A percentile compares a stretch with the other conserved stretches of the same genome.
Evolutionary conservation across 345 rosid genomes (phyloP).

Genomic region (Salix suchowensis): DNA sequence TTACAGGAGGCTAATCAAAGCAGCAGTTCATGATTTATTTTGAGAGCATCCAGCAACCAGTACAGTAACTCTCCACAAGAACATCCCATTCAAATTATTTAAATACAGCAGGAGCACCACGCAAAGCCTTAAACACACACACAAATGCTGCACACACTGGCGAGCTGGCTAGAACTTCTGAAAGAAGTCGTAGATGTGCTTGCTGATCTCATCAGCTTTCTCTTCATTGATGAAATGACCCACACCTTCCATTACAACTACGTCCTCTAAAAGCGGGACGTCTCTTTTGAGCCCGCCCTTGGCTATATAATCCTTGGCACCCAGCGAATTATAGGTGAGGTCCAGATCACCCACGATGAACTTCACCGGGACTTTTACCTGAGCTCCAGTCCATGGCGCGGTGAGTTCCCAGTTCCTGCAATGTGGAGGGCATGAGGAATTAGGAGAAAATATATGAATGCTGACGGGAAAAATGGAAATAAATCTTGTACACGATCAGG

Average conservation of each 20-base stretch:
- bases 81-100: background rate
- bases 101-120: background rate
- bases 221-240: slow-evolving; percentile 36
- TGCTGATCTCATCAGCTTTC: slow-evolving; percentile 27
- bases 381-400: slow-evolving; percentile 24
- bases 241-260: slow-evolving; percentile 36
- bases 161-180: slow-evolving; percentile 8
- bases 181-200: slow-evolving; percentile 27
- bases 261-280: slow-evolving; percentile 24
- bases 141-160: no score
- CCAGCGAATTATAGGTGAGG: slow-evolving; percentile 19
- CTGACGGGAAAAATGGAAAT: no score
- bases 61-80: background rate
- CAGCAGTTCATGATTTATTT: no score
- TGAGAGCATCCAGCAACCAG: background rate
- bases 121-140: background rate
- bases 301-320: slow-evolving; percentile 24
- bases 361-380: slow-evolving; percentile 18
- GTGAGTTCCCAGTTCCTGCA: slow-evolving; percentile 31
- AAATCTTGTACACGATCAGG: no score
- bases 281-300: slow-evolving; percentile 25
- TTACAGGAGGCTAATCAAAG: no score
- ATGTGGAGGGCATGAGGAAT: background rate
- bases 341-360: slow-evolving; percentile 28
- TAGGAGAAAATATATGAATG: no score